Percentiles rank a stretch among this genome's conserved stretches.
Conservation (phyloP, 2,329 filamentous ascomycete genomes). For the Stenocarpella maydis region DNA sequence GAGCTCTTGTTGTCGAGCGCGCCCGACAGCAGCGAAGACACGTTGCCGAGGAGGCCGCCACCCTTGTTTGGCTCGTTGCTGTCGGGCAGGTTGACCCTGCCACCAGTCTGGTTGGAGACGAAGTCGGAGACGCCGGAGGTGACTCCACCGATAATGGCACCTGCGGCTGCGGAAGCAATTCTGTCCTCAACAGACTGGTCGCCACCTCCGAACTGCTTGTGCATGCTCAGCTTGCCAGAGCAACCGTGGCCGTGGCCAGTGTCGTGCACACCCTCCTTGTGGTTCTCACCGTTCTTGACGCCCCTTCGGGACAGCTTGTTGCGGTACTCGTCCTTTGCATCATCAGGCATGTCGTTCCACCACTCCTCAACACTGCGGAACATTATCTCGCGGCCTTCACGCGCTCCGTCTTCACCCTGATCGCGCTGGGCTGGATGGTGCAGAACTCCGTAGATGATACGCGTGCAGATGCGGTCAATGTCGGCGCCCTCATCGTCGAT, state of each 20-base stretch:
- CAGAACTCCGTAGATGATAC: conserved; percentile 83
- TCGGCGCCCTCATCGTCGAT: conserved; percentile 83
- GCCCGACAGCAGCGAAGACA: conserved; percentile 67
- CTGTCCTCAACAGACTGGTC: conserved; percentile 61
- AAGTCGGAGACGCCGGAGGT: conserved; percentile 60
- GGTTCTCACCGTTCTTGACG: conserved; percentile 80
- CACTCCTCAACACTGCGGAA: conserved; percentile 82
- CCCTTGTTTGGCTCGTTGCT: conserved; percentile 55
- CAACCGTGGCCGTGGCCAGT: conserved; percentile 88
- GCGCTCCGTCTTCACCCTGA: conserved; percentile 72
- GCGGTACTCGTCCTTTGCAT: conserved; percentile 72
- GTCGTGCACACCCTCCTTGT: conserved; percentile 85
- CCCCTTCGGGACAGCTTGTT: conserved; percentile 80
- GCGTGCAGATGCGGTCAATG: conserved; percentile 73
- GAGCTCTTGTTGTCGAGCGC: conserved; percentile 55
- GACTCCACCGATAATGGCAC: conserved; percentile 65
- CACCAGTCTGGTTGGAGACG: conserved; percentile 56
- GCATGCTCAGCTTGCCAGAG: conserved; percentile 78
- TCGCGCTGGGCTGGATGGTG: conserved; percentile 86
- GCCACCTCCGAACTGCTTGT: conserved; percentile 65
- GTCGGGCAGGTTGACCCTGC: conserved; percentile 45
- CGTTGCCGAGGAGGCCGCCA: conserved; percentile 75
- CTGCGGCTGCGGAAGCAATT: conserved; percentile 64
- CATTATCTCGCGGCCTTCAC: conserved; percentile 78
- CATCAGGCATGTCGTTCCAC: conserved; percentile 75